Evolutionary conservation across 805 yeast species (phyloP), one percentile per base, ranked within the genome.

Genomic region (Kluyveromyces siamensis): DNA sequence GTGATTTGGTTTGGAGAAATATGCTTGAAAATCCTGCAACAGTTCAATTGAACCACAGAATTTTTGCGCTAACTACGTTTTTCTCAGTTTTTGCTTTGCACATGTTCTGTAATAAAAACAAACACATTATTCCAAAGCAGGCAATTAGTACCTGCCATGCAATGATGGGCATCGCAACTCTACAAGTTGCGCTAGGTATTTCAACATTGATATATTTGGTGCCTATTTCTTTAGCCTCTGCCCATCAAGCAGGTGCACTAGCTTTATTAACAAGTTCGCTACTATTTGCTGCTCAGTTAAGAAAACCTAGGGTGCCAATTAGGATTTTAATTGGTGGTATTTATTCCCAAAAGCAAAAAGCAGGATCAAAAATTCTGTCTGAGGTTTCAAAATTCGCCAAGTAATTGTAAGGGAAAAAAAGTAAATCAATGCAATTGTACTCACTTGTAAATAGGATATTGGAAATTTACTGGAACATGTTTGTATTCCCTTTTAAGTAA

Each of bases 161-260:
- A 2, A 77, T 85, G 49, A 80, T 89, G 84, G 97, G 96, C 2
- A 69, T 90, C 50, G 98, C 81, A 3, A 69, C 88, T 1, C 59
- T 85, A 18, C 99, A 93, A 69, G 96, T 83, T 2, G 71, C 86
- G 0, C 72, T 93, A 41, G 99, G 99, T 47, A 87, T 93, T 46
- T 70, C 81, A 30, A 93, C 99, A 0, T 73, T 93, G 56, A 65
- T 90, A 19, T 90, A 87, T 65, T 73, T 90, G 48, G 98, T 93
- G 19, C 99, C 99, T 27, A 81, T 86, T 21, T 87, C 96, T 30
- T 69, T 91, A 43, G 99, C 96, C 1, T 95, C 97, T 4, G 79
- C 89, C 6, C 99, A 93, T 65, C 99, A 93, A 72, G 96, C 96
- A 8, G 98, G 98, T 56, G 96, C 97, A 1, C 70, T 93, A 57